Evolutionary conservation across 495 filamentous ascomycete genomes (phyloP).

Genomic region (Neurospora terricola): DNA sequence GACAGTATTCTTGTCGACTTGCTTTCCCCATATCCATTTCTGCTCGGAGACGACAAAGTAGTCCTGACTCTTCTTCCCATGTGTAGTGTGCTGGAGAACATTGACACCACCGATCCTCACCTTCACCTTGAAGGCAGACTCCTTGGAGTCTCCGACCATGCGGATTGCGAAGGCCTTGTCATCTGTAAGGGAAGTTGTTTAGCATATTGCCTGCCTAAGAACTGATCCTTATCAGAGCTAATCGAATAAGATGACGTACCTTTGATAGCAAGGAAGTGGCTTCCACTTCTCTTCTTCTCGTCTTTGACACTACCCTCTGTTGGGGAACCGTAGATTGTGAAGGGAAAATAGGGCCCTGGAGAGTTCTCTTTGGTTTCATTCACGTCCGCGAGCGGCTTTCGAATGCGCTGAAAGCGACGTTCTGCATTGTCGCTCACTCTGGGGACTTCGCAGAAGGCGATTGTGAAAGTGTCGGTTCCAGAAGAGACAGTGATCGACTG

Average conservation of each 20-base stretch:
- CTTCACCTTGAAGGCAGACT: neutral
- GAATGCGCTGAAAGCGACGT: neutral
- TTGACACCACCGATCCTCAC: neutral
- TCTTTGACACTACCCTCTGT: neutral
- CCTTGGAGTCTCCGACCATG: neutral
- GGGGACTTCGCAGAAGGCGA: neutral
- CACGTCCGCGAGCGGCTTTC: neutral
- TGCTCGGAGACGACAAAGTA: neutral
- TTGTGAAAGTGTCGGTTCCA: neutral
- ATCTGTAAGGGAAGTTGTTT: neutral
- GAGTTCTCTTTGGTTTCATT: neutral
- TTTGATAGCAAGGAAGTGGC: neutral
- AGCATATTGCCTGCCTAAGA: neutral
- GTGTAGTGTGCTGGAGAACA: neutral
- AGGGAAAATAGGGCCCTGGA: neutral
- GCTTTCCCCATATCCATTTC: neutral
- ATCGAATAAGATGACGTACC: neutral
- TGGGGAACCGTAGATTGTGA: neutral
- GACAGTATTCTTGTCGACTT: neutral
- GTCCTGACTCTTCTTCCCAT: neutral
- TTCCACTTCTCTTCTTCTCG: neutral
- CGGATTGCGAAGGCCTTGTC: neutral
- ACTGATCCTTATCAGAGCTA: accelerated
- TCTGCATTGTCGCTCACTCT: neutral
- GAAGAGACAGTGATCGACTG: neutral